A percentile compares a stretch with the other conserved stretches of the same genome.
phyloP scores from a whole-genome alignment of 1,139 yeast genomes.

The Sugiyamaella sp. region DNA sequence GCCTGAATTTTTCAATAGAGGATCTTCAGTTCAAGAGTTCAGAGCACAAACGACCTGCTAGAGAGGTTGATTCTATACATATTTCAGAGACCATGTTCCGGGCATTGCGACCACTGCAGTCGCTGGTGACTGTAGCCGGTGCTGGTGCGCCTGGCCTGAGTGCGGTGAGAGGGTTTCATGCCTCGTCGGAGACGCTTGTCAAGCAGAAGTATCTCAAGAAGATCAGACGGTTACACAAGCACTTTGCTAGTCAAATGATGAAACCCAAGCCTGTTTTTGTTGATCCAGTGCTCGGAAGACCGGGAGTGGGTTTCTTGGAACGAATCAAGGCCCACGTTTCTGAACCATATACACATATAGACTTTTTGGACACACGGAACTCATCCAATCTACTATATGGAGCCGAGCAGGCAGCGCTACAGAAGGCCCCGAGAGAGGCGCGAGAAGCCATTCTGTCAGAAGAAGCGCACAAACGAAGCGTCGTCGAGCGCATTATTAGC shows the following conservation, averaged over 20 bases:
- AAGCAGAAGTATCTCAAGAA: conserved; percentile 32
- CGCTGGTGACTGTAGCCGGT: not conserved
- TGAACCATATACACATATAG: conserved; percentile 61
- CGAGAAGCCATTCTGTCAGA: conserved; percentile 40
- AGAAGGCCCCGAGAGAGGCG: conserved; percentile 44
- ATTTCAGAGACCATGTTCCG: conserved; percentile 9
- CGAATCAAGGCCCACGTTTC: conserved; percentile 67
- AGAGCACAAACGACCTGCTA: not conserved
- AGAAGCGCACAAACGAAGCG: conserved; percentile 67
- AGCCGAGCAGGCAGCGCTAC: conserved; percentile 64
- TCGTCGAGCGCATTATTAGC: conserved; percentile 69
- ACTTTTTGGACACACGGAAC: conserved; percentile 47
- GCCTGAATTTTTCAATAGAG: conserved; percentile 11
- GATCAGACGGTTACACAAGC: conserved; percentile 39
- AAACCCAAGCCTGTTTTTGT: conserved; percentile 43
- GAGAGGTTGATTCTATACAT: not conserved
- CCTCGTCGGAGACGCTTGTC: conserved; percentile 21
- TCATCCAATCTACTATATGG: conserved; percentile 79
- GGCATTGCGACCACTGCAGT: conserved; percentile 13
- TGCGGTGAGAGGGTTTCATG: conserved; percentile 7
- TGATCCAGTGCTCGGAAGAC: conserved; percentile 82
- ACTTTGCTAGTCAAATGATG: conserved; percentile 39
- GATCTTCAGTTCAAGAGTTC: not conserved
- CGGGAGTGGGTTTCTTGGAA: conserved; percentile 65
- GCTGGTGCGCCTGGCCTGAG: not conserved